These are phyloP conservation scores for Dictyostelium firmibasis DNA, from an alignment of 78 protist genomes.

Conservation along the genomic window DNA sequence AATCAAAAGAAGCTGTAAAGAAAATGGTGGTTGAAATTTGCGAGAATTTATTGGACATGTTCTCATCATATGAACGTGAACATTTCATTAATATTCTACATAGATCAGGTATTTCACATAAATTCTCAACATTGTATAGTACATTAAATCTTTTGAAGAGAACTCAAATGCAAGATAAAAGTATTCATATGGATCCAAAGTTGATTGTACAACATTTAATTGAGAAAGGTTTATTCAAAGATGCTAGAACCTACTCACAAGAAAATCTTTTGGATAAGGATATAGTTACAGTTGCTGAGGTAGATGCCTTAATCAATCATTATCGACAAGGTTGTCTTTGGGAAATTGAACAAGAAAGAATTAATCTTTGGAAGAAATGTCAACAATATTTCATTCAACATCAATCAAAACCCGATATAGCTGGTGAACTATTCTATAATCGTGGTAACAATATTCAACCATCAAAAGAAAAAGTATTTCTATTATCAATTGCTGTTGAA, in stretches of 20 bases:
- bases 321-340: constrained; percentile 71
- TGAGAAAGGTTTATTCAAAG: constrained; percentile 42
- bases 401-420: constrained; percentile 38
- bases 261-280: constrained; percentile 60
- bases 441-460: background rate
- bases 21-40: constrained; percentile 8
- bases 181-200: constrained; percentile 56
- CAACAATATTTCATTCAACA: constrained; percentile 60
- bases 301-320: constrained; percentile 35
- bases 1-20: background rate
- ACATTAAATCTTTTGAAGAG: constrained; percentile 48
- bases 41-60: constrained; percentile 25
- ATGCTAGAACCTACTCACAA: constrained; percentile 31
- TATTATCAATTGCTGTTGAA: constrained; percentile 12
- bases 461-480: constrained; percentile 31
- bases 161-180: constrained; percentile 32
- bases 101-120: background rate
- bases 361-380: constrained; percentile 75
- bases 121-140: constrained; percentile 38
- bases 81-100: constrained; percentile 36
- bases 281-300: constrained; percentile 33
- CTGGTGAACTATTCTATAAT: constrained; percentile 45
- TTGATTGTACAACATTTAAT: constrained; percentile 38
- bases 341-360: constrained; percentile 73
- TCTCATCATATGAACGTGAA: constrained; percentile 48